phyloP scores from a whole-genome alignment of 1,139 yeast genomes.

The Debaryomyces robertsiae region DNA sequence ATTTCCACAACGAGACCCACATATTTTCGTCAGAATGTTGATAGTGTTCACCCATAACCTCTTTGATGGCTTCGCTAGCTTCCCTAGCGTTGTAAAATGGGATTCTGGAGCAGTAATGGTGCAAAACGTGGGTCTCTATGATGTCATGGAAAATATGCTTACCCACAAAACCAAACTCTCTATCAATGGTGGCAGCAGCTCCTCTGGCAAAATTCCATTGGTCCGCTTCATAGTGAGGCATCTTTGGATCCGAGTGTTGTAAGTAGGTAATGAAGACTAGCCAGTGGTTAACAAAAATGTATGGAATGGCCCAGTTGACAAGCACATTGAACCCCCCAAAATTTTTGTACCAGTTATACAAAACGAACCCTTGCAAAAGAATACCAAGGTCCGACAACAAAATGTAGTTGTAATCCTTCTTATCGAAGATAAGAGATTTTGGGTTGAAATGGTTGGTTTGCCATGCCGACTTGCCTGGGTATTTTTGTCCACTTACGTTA shows the following conservation, averaged over 20 bases:
- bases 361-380: slow-evolving; percentile 37
- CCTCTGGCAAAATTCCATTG: slow-evolving; percentile 70
- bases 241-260: slow-evolving; percentile 59
- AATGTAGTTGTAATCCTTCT: slow-evolving; percentile 57
- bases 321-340: slow-evolving; percentile 52
- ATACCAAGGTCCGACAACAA: slow-evolving; percentile 58
- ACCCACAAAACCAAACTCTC: slow-evolving; percentile 64
- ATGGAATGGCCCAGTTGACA: slow-evolving; percentile 58
- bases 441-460: slow-evolving; percentile 54
- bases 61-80: slow-evolving; percentile 58
- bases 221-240: slow-evolving; percentile 59
- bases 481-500: slow-evolving; percentile 57
- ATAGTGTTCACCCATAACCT: slow-evolving; percentile 64
- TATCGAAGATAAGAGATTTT: slow-evolving; percentile 54
- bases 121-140: slow-evolving; percentile 65
- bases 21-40: slow-evolving; percentile 54
- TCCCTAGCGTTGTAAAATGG: slow-evolving; percentile 66
- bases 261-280: slow-evolving; percentile 61
- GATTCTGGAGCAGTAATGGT: slow-evolving; percentile 62
- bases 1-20: slow-evolving; percentile 61
- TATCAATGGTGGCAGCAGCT: slow-evolving; percentile 66
- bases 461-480: slow-evolving; percentile 36
- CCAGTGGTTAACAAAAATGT: slow-evolving; percentile 64
- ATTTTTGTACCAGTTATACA: slow-evolving; percentile 51
- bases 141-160: slow-evolving; percentile 62